These are phyloP conservation scores for Rhododendron henanense DNA, from an alignment of 148 eudicot species.

Conservation along the genomic window DNA sequence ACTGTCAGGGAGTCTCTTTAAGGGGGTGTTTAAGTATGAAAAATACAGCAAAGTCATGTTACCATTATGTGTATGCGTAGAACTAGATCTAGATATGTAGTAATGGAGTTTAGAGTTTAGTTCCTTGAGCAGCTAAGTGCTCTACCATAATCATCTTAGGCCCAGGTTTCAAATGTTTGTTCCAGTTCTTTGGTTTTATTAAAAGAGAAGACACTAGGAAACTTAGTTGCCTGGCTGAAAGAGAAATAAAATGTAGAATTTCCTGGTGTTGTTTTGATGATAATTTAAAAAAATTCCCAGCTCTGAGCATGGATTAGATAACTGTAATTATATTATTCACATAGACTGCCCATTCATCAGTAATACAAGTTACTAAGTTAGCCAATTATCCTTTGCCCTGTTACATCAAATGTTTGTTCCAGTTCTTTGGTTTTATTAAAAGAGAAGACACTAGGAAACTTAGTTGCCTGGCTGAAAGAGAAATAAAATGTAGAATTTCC, in stretches of 20 bases:
- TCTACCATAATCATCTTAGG: not conserved
- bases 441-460: not conserved
- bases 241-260: not conserved
- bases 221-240: not conserved
- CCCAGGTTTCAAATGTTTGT: not conserved
- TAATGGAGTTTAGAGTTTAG: not conserved
- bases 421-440: not conserved
- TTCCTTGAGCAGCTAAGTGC: not conserved
- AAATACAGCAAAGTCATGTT: not conserved
- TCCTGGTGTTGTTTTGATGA: not conserved
- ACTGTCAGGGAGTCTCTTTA: not conserved
- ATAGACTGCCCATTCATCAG: no score
- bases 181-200: not conserved
- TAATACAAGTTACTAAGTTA: no score
- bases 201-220: not conserved
- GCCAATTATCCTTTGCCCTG: no score
- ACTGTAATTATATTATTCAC: not conserved
- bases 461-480: not conserved
- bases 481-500: not conserved
- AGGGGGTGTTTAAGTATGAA: not conserved
- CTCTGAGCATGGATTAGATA: not conserved
- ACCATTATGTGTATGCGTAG: not conserved
- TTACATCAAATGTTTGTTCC: not conserved
- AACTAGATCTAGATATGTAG: not conserved
- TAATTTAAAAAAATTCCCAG: not conserved